phyloP scores from a whole-genome alignment of 257 asterid species.

The Oldenlandia corymbosa region DNA sequence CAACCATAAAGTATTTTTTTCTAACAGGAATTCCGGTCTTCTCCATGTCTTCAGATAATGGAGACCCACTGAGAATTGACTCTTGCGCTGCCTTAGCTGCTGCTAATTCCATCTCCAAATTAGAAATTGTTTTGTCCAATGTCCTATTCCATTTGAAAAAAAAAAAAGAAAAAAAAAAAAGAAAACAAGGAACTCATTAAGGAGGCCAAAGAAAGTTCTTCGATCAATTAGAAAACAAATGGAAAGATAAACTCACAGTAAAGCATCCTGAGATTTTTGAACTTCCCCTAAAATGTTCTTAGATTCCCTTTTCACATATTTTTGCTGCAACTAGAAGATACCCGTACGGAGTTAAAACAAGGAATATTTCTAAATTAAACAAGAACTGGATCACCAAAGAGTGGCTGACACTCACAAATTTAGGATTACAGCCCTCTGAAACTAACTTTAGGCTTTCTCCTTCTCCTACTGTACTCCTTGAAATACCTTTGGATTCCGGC shows the following conservation, averaged over 20 bases:
- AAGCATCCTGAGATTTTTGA: constrained; percentile 47
- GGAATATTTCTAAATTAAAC: not conserved
- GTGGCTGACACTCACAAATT: constrained; percentile 44
- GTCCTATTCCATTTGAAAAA: constrained; percentile 38
- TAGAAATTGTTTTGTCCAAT: constrained; percentile 68
- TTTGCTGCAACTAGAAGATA: constrained; percentile 33
- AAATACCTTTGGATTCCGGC: constrained; percentile 58
- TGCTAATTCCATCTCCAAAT: constrained; percentile 76
- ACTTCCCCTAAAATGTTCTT: constrained; percentile 50
- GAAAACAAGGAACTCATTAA: not conserved
- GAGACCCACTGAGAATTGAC: constrained; percentile 64
- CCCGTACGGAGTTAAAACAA: not conserved
- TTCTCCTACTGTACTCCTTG: constrained; percentile 59
- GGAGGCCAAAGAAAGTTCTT: not conserved
- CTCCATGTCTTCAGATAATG: constrained; percentile 45
- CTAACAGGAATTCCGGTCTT: constrained; percentile 27
- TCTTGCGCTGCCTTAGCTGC: constrained; percentile 79
- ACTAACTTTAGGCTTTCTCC: constrained; percentile 58
- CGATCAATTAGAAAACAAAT: constrained; percentile 6
- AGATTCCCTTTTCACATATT: constrained; percentile 43
- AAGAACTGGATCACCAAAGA: not conserved
- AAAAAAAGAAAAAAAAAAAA: not conserved
- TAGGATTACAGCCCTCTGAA: constrained; percentile 72
- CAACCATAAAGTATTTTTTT: constrained; percentile 67
- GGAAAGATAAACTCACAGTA: constrained; percentile 43